Evolutionary conservation across 2,329 filamentous ascomycete genomes (phyloP).

Genomic region (Pestalotiopsis sp.): DNA sequence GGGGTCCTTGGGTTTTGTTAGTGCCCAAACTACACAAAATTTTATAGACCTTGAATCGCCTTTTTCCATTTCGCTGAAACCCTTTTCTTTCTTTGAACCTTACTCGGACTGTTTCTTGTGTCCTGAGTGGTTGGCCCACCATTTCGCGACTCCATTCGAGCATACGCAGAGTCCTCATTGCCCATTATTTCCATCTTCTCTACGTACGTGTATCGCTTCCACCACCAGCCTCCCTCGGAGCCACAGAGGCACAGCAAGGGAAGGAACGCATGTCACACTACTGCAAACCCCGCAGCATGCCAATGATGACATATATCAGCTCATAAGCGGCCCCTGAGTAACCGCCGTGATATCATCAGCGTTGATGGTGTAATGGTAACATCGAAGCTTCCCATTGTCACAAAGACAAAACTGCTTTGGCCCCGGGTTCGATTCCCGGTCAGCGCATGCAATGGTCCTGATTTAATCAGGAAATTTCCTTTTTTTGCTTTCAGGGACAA

Average conservation of each 20-base stretch:
- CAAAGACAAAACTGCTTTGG: conserved; percentile 24
- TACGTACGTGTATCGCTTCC: neutral
- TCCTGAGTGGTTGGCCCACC: neutral
- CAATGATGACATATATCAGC: neutral
- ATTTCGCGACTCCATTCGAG: neutral
- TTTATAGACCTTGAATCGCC: neutral
- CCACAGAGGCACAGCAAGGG: neutral
- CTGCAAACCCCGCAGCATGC: neutral
- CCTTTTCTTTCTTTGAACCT: neutral
- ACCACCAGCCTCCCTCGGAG: neutral
- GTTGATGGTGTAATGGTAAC: conserved; percentile 36
- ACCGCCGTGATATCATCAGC: conserved; percentile 14
- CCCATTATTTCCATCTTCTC: neutral
- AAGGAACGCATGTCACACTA: neutral
- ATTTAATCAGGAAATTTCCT: neutral
- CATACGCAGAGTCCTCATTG: neutral
- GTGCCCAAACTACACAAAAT: neutral
- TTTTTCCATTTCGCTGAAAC: neutral
- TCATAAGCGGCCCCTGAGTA: neutral
- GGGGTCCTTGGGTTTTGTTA: neutral
- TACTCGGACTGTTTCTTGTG: neutral
- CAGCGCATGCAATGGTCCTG: conserved; percentile 20
- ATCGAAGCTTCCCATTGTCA: conserved; percentile 35
- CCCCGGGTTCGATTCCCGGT: conserved; percentile 38
- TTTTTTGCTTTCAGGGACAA: neutral